phyloP scores from a whole-genome alignment of 306 rosid species.

The Senna siamea region DNA sequence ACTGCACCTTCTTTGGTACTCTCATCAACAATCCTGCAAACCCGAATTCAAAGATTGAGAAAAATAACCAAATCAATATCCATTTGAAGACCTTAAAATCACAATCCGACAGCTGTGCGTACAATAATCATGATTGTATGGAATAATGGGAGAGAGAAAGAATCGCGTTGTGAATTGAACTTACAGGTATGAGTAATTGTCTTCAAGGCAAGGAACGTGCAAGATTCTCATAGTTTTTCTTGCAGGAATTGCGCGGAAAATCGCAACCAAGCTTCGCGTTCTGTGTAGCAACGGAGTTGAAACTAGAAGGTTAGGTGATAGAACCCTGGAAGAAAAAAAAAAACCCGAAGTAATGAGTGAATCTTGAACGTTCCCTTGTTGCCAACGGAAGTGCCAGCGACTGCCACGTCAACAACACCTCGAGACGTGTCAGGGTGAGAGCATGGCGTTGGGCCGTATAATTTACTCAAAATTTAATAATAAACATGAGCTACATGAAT shows the following conservation, averaged over 20 bases:
- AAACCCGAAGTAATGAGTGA: not conserved
- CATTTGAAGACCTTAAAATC: not conserved
- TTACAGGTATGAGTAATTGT: slow-evolving; percentile 50
- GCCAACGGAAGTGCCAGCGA: not conserved
- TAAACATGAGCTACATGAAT: no score
- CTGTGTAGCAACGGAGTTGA: not conserved
- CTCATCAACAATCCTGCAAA: slow-evolving; percentile 76
- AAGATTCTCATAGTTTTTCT: slow-evolving; percentile 46
- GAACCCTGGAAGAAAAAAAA: not conserved
- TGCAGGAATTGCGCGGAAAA: slow-evolving; percentile 30
- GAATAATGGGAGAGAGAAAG: not conserved
- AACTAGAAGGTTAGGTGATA: not conserved
- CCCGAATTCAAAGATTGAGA: slow-evolving; percentile 32
- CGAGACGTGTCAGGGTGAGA: not conserved
- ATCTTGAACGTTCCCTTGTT: not conserved
- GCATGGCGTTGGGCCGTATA: no score
- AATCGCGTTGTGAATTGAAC: not conserved
- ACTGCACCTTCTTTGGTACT: slow-evolving; percentile 81
- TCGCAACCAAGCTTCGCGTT: not conserved
- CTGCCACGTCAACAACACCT: not conserved
- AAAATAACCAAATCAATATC: not conserved
- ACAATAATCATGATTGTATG: not conserved
- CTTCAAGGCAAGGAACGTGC: slow-evolving; percentile 44
- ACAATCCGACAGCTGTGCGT: not conserved
- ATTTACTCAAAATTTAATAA: no score